These are phyloP conservation scores for Fusarium heterosporum DNA, from an alignment of 2,329 filamentous ascomycete genomes.

Conservation along the genomic window DNA sequence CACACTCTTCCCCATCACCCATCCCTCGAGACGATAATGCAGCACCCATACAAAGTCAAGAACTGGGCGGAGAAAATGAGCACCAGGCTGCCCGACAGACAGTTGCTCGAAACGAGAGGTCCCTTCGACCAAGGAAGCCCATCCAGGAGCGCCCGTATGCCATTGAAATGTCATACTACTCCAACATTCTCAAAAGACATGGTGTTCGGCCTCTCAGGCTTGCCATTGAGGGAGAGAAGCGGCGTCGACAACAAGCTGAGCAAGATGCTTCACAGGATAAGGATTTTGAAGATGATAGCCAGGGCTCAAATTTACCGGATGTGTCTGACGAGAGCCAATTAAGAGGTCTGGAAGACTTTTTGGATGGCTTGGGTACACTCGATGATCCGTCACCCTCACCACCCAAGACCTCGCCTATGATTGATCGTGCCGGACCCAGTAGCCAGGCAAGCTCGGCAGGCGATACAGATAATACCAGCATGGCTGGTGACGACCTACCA, in stretches of 20 bases:
- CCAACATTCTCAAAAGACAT: constrained; percentile 63
- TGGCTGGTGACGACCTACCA: constrained; percentile 55
- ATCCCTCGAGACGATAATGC: background rate
- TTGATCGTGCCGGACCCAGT: constrained; percentile 45
- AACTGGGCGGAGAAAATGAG: constrained; percentile 29
- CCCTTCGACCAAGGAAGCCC: constrained; percentile 68
- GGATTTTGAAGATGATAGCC: constrained; percentile 65
- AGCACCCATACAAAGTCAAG: constrained; percentile 32
- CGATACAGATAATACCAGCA: constrained; percentile 54
- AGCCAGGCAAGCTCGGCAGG: constrained; percentile 52
- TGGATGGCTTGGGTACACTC: constrained; percentile 38
- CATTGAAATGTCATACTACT: constrained; percentile 67
- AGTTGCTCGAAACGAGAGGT: constrained; percentile 57
- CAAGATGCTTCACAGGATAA: constrained; percentile 61
- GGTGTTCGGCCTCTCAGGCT: constrained; percentile 66
- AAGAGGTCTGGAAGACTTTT: constrained; percentile 30
- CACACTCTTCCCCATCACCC: background rate
- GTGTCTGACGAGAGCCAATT: constrained; percentile 54
- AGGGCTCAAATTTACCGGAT: constrained; percentile 52
- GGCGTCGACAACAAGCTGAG: constrained; percentile 56
- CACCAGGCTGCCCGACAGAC: constrained; percentile 44
- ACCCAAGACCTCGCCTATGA: constrained; percentile 45
- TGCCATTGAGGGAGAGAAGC: constrained; percentile 47
- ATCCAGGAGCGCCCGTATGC: constrained; percentile 71
- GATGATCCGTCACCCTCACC: constrained; percentile 48